Evolutionary conservation across 192 early-diverging fungal species (phyloP), one percentile per base, ranked within the genome.

Genomic region (Thamnidium elegans): DNA sequence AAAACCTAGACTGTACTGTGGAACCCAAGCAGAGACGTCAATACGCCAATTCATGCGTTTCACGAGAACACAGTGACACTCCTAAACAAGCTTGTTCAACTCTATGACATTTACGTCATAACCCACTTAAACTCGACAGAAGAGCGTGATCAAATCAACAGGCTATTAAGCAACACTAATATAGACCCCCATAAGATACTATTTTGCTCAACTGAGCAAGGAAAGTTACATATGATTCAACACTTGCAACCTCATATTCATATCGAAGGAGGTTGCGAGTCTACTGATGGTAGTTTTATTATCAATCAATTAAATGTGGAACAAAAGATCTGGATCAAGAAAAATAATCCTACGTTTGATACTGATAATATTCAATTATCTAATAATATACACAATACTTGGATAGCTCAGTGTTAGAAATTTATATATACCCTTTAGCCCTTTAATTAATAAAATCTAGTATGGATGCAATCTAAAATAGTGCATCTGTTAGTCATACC

Each of bases 21-120:
- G 89, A 90, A 90, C 63, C 88, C 89, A 14, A 87, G 86, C 1
- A 76, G 81, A n/a, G 85, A 88, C 67, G 85, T 87, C 8, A 69
- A 75, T 42, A 71, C 72, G 11, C 88, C 89, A 30, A 92, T 84
- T 60, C 82, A 85, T 68, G 90, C 87, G 17, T 92, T 90, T 76
- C 69, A 79, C 30, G 86, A 87, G 53, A 77, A 78, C 30, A 75
- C 79, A 2, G 70, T 85, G 10, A 68, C 80, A 10, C 79, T 89
- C 36, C 73, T 92, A 7, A 75, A 76, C 7, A 66, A 69, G 43
- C 72, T 92, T 7, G 67, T 75, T 8, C 71, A 75, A 48, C 62
- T 50, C 30, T 84, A 78, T 47, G 76, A 81, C 26, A 66, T 91
- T 50, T 75, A 88, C 58, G 67, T 89, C 54, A 81, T 90, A 52